Evolutionary conservation across 140 eudicot species (phyloP), one percentile per base, ranked within the genome.

Genomic region (Oenanthe javanica): DNA sequence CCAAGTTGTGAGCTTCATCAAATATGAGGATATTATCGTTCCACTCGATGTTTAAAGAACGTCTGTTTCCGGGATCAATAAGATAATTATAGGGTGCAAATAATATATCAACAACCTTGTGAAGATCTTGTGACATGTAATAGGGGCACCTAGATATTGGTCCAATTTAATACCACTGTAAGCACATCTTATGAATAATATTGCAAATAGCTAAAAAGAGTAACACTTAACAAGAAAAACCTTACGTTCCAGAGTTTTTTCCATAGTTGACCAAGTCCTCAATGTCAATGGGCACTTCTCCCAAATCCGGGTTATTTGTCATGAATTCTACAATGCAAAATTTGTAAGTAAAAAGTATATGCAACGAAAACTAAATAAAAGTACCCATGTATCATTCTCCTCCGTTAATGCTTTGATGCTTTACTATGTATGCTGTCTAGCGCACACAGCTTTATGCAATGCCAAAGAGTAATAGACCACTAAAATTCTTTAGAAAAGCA

Each of bases 1-100:
- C 99, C 87, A 95, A 86, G 90, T 95, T 95, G 85, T 95, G 99
- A 84, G 99, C 99, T 92, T 95, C 99, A 80, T 95, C 99, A 82
- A 95, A 95, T 81, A 95, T 92, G 59, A 95, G 93, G 78, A 90
- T 83, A 81, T 96, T 90, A 77, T 84, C 82, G 11, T 63, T 31
- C 97, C 97, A 95, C 77, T 90, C 84, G 67, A 95, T 95, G 75
- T 61, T 89, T 88, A 95, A 82, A 61, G 92, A 83, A 81, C 89
- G 87, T 79, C 96, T 81, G 82, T 87, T 85, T 11, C 92, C 86
- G 49, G 95, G 97, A 82, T 95, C 99, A 23, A 95, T 95, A 66
- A 95, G 97, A 88, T 95, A 95, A 88, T 95, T 95, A 91, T 95
- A 95, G 69, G 99, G 99, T 81, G 97, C 99, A 87, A 95, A 90